A percentile compares a stretch with the other conserved stretches of the same genome.
Conservation (phyloP, 148 eudicot species). For the Linanthus parryae region DNA sequence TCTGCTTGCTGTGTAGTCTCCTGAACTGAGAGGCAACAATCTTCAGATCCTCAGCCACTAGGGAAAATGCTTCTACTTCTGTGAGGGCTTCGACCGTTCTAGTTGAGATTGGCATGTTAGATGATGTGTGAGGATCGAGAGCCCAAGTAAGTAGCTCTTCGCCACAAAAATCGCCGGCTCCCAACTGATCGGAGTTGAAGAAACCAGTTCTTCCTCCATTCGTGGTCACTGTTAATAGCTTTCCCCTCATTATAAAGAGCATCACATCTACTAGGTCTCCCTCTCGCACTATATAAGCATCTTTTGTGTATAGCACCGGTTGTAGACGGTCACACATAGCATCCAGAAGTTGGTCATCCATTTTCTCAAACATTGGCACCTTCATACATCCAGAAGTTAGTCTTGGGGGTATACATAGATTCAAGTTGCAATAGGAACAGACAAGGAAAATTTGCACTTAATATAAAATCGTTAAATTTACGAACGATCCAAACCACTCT, state of each 20-base stretch:
- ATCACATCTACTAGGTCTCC: slow-evolving; percentile 92
- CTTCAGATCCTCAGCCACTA: slow-evolving; percentile 53
- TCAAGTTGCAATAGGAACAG: too few relatives aligned
- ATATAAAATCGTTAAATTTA: too few relatives aligned
- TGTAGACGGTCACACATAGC: slow-evolving; percentile 88
- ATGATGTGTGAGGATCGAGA: slow-evolving; percentile 39
- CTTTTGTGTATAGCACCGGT: slow-evolving; percentile 76
- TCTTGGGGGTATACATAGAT: too few relatives aligned
- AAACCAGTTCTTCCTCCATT: slow-evolving; percentile 95
- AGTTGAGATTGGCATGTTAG: slow-evolving; percentile 66
- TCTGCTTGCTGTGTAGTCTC: slow-evolving; percentile 64
- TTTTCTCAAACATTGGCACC: slow-evolving; percentile 92
- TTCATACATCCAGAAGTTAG: too few relatives aligned
- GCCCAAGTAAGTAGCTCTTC: slow-evolving; percentile 80
- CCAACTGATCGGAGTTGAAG: slow-evolving; percentile 56
- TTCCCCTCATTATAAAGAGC: slow-evolving; percentile 87
- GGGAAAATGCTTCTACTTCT: slow-evolving; percentile 79
- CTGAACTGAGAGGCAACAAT: slow-evolving; percentile 68
- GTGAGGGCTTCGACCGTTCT: slow-evolving; percentile 66
- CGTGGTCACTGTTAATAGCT: slow-evolving; percentile 61
- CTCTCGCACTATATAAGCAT: slow-evolving; percentile 64
- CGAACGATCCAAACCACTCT: too few relatives aligned
- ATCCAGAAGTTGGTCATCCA: slow-evolving; percentile 85
- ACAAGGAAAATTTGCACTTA: too few relatives aligned
- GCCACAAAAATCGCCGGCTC: slow-evolving; percentile 40